A percentile compares a stretch with the other conserved stretches of the same genome.
phyloP scores from a whole-genome alignment of 129 eudicot species.

The Helianthus tuberosus region DNA sequence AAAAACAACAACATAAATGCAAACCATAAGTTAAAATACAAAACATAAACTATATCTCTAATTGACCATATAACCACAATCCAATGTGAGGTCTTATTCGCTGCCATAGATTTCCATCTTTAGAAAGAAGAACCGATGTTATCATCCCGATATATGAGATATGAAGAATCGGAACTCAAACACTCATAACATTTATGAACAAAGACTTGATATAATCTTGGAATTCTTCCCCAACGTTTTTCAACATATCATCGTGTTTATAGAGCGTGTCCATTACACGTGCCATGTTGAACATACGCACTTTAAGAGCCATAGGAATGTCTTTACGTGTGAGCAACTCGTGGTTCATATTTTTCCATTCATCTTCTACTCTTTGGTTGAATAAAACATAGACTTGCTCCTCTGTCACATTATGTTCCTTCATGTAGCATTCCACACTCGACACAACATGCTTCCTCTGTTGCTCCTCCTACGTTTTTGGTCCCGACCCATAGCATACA shows the following conservation, averaged over 20 bases:
- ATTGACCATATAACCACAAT: too few relatives aligned
- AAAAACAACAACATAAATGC: too few relatives aligned
- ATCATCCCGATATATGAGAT: too few relatives aligned
- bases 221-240: slow-evolving; percentile 23
- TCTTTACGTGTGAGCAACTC: slow-evolving; percentile 13
- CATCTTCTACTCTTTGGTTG: slow-evolving; percentile 29
- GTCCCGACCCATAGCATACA: too few relatives aligned
- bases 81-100: too few relatives aligned
- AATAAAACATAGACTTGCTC: slow-evolving; percentile 29
- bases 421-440: slow-evolving; percentile 42
- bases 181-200: too few relatives aligned
- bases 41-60: too few relatives aligned
- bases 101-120: too few relatives aligned
- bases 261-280: slow-evolving; percentile 21
- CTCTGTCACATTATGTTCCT: slow-evolving; percentile 22
- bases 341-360: slow-evolving; percentile 43
- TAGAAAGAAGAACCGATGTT: too few relatives aligned
- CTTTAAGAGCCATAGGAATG: slow-evolving; percentile 18
- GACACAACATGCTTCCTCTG: slow-evolving; percentile 39
- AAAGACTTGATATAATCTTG: slow-evolving; percentile 16
- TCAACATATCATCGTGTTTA: slow-evolving; percentile 34
- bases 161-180: too few relatives aligned
- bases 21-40: too few relatives aligned
- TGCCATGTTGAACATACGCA: slow-evolving; percentile 29
- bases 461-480: slow-evolving; percentile 27